Conservation (phyloP, 2,329 filamentous ascomycete species). For the Sarocladiaceae sp. region DNA sequence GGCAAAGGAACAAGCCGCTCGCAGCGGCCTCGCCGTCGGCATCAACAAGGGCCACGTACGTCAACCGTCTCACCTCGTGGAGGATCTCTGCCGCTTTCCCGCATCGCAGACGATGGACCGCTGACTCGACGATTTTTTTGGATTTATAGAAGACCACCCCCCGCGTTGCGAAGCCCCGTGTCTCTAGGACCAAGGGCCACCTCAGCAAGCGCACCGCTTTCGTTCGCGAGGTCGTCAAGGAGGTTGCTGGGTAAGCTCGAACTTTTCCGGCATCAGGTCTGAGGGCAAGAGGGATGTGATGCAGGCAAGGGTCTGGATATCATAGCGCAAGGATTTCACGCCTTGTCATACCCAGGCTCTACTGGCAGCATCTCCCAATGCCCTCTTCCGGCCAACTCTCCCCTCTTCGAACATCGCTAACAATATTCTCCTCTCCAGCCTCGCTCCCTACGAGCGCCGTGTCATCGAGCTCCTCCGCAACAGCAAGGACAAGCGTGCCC, state of each 20-base stretch:
- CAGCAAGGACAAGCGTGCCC: conserved; percentile 98
- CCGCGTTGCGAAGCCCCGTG: conserved; percentile 69
- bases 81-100: conserved; percentile 54
- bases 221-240: conserved; percentile 95
- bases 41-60: conserved; percentile 61
- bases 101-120: conserved; percentile 54
- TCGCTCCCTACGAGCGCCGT: conserved; percentile 94
- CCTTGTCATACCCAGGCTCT: too few relatives aligned
- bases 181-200: conserved; percentile 88
- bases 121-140: conserved; percentile 40
- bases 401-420: too few relatives aligned
- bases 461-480: conserved; percentile 99
- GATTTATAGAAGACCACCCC: conserved; percentile 70
- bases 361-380: too few relatives aligned
- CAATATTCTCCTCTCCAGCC: conserved; percentile 37
- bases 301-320: background rate
- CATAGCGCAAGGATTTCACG: background rate
- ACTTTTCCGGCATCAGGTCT: background rate
- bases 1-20: conserved; percentile 54
- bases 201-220: conserved; percentile 95
- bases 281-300: background rate
- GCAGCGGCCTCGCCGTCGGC: conserved; percentile 54
- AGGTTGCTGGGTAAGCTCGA: conserved; percentile 80
- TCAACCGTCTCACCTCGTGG: conserved; percentile 62
- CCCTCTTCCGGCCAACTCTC: background rate